Percentiles rank a stretch among this genome's conserved stretches.
phyloP scores from a whole-genome alignment of 2,329 filamentous ascomycete genomes.

The Alternaria alternata region DNA sequence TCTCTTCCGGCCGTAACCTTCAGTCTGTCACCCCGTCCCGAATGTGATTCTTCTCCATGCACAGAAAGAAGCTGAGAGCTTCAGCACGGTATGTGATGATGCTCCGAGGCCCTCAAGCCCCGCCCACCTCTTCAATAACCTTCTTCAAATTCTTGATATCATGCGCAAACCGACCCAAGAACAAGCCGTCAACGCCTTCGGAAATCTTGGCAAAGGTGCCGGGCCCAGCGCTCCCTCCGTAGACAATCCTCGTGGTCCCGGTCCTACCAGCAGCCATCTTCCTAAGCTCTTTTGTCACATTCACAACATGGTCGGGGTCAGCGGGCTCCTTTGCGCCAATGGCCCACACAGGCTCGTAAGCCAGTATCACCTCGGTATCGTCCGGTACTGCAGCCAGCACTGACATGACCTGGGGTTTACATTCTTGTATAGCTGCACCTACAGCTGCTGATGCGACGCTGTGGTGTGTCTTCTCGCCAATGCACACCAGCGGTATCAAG shows the following conservation, averaged over 20 bases:
- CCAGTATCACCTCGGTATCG: slow-evolving; percentile 75
- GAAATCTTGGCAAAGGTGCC: slow-evolving; percentile 75
- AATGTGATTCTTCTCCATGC: neutral
- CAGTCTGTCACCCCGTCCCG: neutral
- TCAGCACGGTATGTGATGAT: neutral
- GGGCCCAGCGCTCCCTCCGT: slow-evolving; percentile 83
- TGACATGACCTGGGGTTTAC: slow-evolving; percentile 69
- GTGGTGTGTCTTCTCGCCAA: slow-evolving; percentile 72
- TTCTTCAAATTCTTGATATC: slow-evolving; percentile 74
- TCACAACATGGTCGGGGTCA: slow-evolving; percentile 73
- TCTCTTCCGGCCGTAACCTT: neutral
- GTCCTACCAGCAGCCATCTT: slow-evolving; percentile 61
- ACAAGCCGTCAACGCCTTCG: slow-evolving; percentile 78
- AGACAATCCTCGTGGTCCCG: slow-evolving; percentile 74
- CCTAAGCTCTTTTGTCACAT: slow-evolving; percentile 72
- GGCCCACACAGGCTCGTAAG: slow-evolving; percentile 90
- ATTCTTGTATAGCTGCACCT: slow-evolving; percentile 70
- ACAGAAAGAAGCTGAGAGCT: neutral
- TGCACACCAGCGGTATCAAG: slow-evolving; percentile 79
- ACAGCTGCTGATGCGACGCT: slow-evolving; percentile 59
- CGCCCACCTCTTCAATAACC: slow-evolving; percentile 75
- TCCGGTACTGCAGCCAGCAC: slow-evolving; percentile 69
- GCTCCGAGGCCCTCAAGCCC: slow-evolving; percentile 31
- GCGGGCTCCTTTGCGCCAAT: slow-evolving; percentile 80
- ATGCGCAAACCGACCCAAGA: slow-evolving; percentile 82